Conservation (phyloP, 2,329 filamentous ascomycete genomes). For the Harringtonia aguacate region DNA sequence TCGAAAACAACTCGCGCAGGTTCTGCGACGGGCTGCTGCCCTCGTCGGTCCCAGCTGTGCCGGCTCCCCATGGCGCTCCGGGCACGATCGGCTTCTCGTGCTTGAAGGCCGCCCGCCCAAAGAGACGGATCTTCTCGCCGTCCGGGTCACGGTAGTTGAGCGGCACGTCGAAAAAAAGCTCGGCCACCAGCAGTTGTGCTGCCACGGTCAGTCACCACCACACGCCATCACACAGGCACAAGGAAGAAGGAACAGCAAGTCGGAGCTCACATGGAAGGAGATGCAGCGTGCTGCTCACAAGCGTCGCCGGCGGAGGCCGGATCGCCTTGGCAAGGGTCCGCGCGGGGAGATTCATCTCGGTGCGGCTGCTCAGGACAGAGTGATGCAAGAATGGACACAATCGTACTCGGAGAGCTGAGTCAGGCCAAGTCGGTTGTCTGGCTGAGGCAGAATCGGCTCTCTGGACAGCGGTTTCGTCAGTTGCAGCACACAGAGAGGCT, state of each 20-base stretch:
- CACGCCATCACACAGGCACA: background rate
- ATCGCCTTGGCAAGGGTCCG: background rate
- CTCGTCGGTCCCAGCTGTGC: conserved; percentile 12
- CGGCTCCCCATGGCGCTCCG: conserved; percentile 22
- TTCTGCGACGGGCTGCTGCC: background rate
- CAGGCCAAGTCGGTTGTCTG: no score
- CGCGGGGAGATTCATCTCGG: background rate
- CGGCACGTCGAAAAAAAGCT: conserved; percentile 81
- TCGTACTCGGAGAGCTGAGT: no score
- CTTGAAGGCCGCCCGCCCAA: conserved; percentile 63
- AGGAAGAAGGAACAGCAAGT: background rate
- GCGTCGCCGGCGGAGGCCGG: conserved; percentile 2
- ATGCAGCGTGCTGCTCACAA: conserved; percentile 6
- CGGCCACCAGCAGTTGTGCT: conserved; percentile 68
- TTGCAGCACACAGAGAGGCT: no score
- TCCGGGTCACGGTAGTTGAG: conserved; percentile 60
- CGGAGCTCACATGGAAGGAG: conserved; percentile 4
- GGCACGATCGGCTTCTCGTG: conserved; percentile 50
- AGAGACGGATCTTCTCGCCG: conserved; percentile 57
- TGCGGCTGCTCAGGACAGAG: no score
- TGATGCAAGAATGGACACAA: no score
- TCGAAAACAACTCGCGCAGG: conserved; percentile 19
- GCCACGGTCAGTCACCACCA: background rate
- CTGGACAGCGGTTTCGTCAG: no score
- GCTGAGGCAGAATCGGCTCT: no score